Evolutionary conservation across 2,329 filamentous ascomycete species (phyloP).

Genomic region (Penicillium sp.): DNA sequence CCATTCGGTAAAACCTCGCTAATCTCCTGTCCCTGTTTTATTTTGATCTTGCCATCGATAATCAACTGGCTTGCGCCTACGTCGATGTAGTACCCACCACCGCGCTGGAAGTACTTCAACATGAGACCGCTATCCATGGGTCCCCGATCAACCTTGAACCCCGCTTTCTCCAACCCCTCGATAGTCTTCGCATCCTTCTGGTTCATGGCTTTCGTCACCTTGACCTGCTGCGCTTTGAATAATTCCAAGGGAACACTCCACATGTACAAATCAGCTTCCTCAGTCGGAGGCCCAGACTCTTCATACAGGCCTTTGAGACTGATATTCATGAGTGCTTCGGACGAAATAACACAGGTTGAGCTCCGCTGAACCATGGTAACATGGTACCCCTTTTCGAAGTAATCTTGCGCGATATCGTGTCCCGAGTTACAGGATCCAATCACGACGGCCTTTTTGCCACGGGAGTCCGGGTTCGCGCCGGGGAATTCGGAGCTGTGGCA

Average conservation of each 20-base stretch:
- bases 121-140: slow-evolving; percentile 55
- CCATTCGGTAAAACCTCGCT: slow-evolving; percentile 49
- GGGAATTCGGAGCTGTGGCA: slow-evolving; percentile 60
- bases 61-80: slow-evolving; percentile 62
- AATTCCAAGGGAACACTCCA: slow-evolving; percentile 58
- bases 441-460: slow-evolving; percentile 59
- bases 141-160: slow-evolving; percentile 59
- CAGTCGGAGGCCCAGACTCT: slow-evolving; percentile 52
- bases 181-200: slow-evolving; percentile 36
- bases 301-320: slow-evolving; percentile 50
- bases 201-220: slow-evolving; percentile 39
- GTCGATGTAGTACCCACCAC: slow-evolving; percentile 68
- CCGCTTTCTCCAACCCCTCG: slow-evolving; percentile 50
- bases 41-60: slow-evolving; percentile 58
- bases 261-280: slow-evolving; percentile 61
- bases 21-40: slow-evolving; percentile 61
- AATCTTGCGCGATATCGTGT: slow-evolving; percentile 67
- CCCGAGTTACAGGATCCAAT: slow-evolving; percentile 65
- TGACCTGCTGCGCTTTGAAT: slow-evolving; percentile 56
- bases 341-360: slow-evolving; percentile 60
- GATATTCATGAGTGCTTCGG: slow-evolving; percentile 51
- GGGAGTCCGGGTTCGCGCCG: slow-evolving; percentile 47
- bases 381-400: slow-evolving; percentile 60
- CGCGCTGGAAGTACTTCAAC: slow-evolving; percentile 61
- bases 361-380: slow-evolving; percentile 68